phyloP scores from a whole-genome alignment of 768 basidiomycete genomes.

The Psilocybe azurescens region DNA sequence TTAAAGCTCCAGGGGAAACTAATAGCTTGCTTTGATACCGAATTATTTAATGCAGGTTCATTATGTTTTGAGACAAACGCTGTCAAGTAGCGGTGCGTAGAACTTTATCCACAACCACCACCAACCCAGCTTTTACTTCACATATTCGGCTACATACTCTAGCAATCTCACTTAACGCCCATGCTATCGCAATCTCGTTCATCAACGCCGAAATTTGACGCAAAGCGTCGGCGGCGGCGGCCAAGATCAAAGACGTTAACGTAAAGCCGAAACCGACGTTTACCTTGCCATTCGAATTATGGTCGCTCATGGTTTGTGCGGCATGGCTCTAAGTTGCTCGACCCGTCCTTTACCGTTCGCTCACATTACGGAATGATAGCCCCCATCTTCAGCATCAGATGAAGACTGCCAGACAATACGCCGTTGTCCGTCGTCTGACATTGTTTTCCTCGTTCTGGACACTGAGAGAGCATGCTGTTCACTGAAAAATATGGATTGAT shows the following conservation, averaged over 20 bases:
- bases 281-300: conserved; percentile 9
- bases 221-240: neutral
- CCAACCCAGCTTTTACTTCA: no score
- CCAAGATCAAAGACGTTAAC: neutral
- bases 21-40: no score
- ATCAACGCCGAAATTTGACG: neutral
- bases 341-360: conserved; percentile 3
- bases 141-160: no score
- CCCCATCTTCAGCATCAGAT: neutral
- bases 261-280: neutral
- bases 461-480: neutral
- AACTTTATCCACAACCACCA: no score
- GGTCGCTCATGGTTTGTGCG: conserved; percentile 9
- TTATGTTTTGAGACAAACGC: no score
- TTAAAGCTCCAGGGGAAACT: no score
- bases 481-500: conserved; percentile 5
- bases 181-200: no score
- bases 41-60: no score
- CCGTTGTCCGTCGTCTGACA: conserved; percentile 2
- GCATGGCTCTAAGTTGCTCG: conserved; percentile 6
- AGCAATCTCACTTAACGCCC: no score
- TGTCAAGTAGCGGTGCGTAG: no score
- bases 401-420: neutral
- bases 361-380: conserved; percentile 9
- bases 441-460: conserved; percentile 9